These are phyloP conservation scores for Sclerotinia glacialis DNA, from an alignment of 2,329 filamentous ascomycete genomes.

Conservation along the genomic window DNA sequence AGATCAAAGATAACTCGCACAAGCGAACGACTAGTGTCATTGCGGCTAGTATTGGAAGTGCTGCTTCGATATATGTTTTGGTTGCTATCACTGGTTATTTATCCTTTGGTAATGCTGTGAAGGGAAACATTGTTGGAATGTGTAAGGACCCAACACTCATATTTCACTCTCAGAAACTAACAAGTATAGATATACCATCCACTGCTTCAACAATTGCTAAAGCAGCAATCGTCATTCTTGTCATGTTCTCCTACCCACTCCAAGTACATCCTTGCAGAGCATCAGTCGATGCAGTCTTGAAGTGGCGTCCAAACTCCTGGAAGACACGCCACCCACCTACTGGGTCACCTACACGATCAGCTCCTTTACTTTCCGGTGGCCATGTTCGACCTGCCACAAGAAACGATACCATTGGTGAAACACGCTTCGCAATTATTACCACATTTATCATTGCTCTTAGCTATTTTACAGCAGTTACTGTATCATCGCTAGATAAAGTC, in stretches of 20 bases:
- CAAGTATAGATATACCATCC: slow-evolving; percentile 59
- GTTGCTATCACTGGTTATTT: slow-evolving; percentile 95
- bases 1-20: slow-evolving; percentile 82
- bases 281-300: slow-evolving; percentile 90
- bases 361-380: slow-evolving; percentile 43
- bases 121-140: slow-evolving; percentile 92
- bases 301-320: slow-evolving; percentile 69
- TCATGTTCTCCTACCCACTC: slow-evolving; percentile 93
- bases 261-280: slow-evolving; percentile 95
- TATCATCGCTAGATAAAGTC: slow-evolving; percentile 84
- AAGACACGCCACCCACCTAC: slow-evolving; percentile 39
- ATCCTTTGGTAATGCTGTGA: slow-evolving; percentile 86
- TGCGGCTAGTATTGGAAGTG: slow-evolving; percentile 77
- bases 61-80: slow-evolving; percentile 82
- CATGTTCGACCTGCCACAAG: slow-evolving; percentile 49
- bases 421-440: slow-evolving; percentile 85
- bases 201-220: slow-evolving; percentile 88
- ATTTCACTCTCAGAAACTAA: slow-evolving; percentile 18
- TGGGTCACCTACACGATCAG: slow-evolving; percentile 42
- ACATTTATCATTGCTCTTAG: slow-evolving; percentile 79
- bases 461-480: slow-evolving; percentile 86
- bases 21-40: slow-evolving; percentile 71
- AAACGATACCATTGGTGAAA: slow-evolving; percentile 70
- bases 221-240: slow-evolving; percentile 90
- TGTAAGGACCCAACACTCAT: slow-evolving; percentile 53